These are phyloP conservation scores for Xylariaceae sp. DNA, from an alignment of 2,329 filamentous ascomycete species.

Conservation along the genomic window DNA sequence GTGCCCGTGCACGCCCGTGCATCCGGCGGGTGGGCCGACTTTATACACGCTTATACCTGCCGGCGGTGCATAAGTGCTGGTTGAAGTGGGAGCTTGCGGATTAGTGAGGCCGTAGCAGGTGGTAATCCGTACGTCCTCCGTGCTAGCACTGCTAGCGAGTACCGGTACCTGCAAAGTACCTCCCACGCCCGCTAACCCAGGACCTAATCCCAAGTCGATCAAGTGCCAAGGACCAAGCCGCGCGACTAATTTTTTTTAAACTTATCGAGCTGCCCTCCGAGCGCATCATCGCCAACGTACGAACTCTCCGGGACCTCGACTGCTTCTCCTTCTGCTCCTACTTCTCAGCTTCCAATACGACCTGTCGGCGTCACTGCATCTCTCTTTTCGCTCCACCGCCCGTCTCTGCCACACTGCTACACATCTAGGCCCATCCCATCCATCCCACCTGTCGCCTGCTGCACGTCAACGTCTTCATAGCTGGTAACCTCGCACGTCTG, in stretches of 20 bases:
- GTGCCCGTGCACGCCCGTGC: too few relatives aligned
- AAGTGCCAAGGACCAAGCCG: constrained; percentile 14
- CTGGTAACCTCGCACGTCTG: background rate
- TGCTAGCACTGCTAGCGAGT: too few relatives aligned
- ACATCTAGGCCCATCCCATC: background rate
- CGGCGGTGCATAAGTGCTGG: too few relatives aligned
- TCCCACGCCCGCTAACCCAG: background rate
- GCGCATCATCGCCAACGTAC: constrained; percentile 18
- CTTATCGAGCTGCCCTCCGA: constrained; percentile 16
- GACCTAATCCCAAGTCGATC: background rate
- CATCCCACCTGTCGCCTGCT: background rate
- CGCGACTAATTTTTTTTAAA: constrained; percentile 23
- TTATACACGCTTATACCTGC: too few relatives aligned
- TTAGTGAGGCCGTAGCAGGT: too few relatives aligned
- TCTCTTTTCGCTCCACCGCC: background rate
- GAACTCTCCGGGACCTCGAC: background rate
- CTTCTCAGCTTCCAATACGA: background rate
- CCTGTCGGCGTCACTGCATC: background rate
- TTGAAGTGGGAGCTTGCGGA: too few relatives aligned
- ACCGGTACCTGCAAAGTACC: too few relatives aligned
- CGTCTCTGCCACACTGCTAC: background rate
- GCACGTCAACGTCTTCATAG: background rate
- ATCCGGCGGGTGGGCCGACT: too few relatives aligned
- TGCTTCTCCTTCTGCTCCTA: background rate
- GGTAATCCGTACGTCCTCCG: too few relatives aligned